Conservation (phyloP, 352 stramenopile species). For the Phytophthora pistaciae region DNA sequence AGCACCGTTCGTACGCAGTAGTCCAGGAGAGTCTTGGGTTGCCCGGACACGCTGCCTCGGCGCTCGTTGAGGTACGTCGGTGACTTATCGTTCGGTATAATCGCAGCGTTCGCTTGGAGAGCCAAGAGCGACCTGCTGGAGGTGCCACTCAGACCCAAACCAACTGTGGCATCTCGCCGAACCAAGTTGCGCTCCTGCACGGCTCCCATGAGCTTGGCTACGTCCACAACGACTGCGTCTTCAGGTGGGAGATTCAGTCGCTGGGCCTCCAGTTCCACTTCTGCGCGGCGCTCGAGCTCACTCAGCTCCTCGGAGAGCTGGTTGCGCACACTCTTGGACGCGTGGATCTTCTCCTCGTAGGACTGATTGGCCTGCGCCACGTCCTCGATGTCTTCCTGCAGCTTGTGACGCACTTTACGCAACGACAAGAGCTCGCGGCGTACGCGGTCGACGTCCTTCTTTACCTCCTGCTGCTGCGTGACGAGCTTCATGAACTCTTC, state of each 20-base stretch:
- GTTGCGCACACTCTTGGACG: constrained; percentile 58
- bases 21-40: constrained; percentile 26
- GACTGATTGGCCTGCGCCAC: constrained; percentile 47
- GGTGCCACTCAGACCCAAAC: not conserved
- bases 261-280: constrained; percentile 63
- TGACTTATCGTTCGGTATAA: constrained; percentile 1
- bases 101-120: constrained; percentile 1
- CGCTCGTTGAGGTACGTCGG: not conserved
- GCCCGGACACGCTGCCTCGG: not conserved
- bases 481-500: constrained; percentile 86
- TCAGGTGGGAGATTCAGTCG: constrained; percentile 69
- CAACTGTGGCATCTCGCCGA: constrained; percentile 19
- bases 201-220: constrained; percentile 63
- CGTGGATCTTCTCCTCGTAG: constrained; percentile 56
- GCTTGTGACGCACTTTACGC: constrained; percentile 64
- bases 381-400: constrained; percentile 69
- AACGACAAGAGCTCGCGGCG: constrained; percentile 68
- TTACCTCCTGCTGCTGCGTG: constrained; percentile 69
- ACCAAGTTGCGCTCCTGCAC: constrained; percentile 49
- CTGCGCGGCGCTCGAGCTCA: constrained; percentile 64
- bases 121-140: constrained; percentile 1
- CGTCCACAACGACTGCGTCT: constrained; percentile 70
- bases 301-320: constrained; percentile 59
- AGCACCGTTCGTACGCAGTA: constrained; percentile 24
- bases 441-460: constrained; percentile 64